These are phyloP conservation scores for Wickerhamomyces silvicola DNA, from an alignment of 805 yeast genomes.

Conservation along the genomic window DNA sequence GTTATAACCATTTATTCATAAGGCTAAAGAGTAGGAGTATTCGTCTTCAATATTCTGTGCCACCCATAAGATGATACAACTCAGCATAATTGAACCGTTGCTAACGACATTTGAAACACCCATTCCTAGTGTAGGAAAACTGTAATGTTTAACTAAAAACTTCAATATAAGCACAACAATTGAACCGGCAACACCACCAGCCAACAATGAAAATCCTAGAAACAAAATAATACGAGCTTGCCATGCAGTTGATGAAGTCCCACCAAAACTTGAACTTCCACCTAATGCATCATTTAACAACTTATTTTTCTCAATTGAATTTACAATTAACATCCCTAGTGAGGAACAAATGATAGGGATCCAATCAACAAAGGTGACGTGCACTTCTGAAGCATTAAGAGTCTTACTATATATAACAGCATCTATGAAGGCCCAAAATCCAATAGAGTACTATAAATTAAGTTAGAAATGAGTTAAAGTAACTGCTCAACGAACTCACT, in stretches of 20 bases:
- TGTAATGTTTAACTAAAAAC: slow-evolving; percentile 69
- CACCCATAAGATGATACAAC: slow-evolving; percentile 87
- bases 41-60: slow-evolving; percentile 96
- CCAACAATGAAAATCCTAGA: slow-evolving; percentile 85
- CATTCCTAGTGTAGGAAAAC: slow-evolving; percentile 89
- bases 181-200: slow-evolving; percentile 92
- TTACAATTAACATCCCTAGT: slow-evolving; percentile 77
- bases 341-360: slow-evolving; percentile 86
- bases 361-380: slow-evolving; percentile 93
- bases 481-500: slow-evolving; percentile 13
- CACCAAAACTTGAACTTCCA: slow-evolving; percentile 29
- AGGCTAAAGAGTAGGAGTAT: slow-evolving; percentile 83
- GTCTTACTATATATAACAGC: slow-evolving; percentile 82
- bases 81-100: slow-evolving; percentile 73
- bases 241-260: slow-evolving; percentile 62
- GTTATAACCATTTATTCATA: too few species aligned
- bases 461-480: slow-evolving; percentile 1
- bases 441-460: slow-evolving; percentile 56
- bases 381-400: slow-evolving; percentile 79
- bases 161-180: slow-evolving; percentile 82
- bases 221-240: slow-evolving; percentile 88
- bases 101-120: slow-evolving; percentile 84
- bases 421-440: slow-evolving; percentile 86
- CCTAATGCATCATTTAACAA: slow-evolving; percentile 29
- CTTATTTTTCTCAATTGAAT: slow-evolving; percentile 37